Base-by-base conservation (phyloP, 148 eudicot genomes). In the Amaranthus hypochondriacus region DNA sequence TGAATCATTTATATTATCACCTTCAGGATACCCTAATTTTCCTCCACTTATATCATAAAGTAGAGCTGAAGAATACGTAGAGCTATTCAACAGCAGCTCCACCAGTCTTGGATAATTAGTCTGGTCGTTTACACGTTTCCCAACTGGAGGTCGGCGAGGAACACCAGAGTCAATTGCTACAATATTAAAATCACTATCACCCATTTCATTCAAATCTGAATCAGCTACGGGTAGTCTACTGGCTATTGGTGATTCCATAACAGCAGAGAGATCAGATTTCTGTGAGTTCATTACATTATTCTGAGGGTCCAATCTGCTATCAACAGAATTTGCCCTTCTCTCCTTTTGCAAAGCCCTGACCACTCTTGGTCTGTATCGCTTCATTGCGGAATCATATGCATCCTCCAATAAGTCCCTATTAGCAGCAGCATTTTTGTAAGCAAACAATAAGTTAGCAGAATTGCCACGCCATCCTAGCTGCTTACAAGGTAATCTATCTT, bases 141-240 rank as follows among this genome's bases (percentile, higher is more conserved):
- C 90, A 75, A 90, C 96, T 62, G 99, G 99, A 64, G 99, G 99
- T 73, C 97, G 88, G 55, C 99, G 94, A 81, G 99, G 97, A 66
- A 96, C 97, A 79, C 92, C 92, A 74, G 97, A 92, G 85, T 96
- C 99, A 81, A 96, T 96, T 72, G 97, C 97, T 75, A 92, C 90
- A 55, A 96, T 86, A 73, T 83, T 86, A 56, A 85, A 80, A 83
- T 88, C 90, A 76, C 59, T 58, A 67, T 54, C 47, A 21, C 70
- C 57, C 62, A 88, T 55, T 57, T 82, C 87, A 71, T 70, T 71
- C 47, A 84, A 77, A 69, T 76, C 70, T 60, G 83, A 85, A 85
- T 89, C 86, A 69, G 62, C 70, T 46, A 79, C 79, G 76, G 66
- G 75, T 69, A 75, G 78, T 65, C 82, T 77, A 82, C 86, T 84